Base-by-base conservation (phyloP, 306 rosid genomes). In the Vigna radiata region DNA sequence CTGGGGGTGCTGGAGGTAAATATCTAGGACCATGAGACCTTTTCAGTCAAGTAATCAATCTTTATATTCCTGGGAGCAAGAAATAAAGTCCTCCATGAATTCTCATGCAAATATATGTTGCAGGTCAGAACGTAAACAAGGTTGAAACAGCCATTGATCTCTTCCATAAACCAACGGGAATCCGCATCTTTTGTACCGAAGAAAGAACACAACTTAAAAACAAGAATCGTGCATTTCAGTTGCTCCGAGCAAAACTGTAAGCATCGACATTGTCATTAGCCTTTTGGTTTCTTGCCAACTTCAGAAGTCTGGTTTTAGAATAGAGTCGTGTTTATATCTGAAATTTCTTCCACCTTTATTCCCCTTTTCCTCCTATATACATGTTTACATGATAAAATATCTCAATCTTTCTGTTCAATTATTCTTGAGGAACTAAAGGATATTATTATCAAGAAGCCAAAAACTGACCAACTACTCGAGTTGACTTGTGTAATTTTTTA, bases 1-100 rank as follows among this genome's bases (percentile, higher is more conserved):
- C 99, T 39, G 97, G 99, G 75, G 99, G 99, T 68, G 99, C 99
- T 59, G 99, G 99, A 89, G 99, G 99, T 95, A 95, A 79, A 43
- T 25, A 73, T 72, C 66, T 78, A 69, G 70, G 70, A 56, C 46
- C 53, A 43, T 13, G 18, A 29, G 19, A 73, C 56, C 71, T 8
- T 62, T 60, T 68, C 67, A 70, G 27, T 77, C 66, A 43, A 68
- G 58, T 68, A 74, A 70, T 74, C 39, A 64, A 55, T 78, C 46
- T 49, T 59, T 69, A 18, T 41, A 39, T 68, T 82, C 50, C 33
- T 16, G 5, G 56, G 73, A 60, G 17, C 76, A 10, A 12, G 72
- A 77, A 53, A 49, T 58, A 79, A 59, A n/a, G 46, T 68, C 61
- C 77, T 53, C 73, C 74, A 18, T 36, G 72, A 76, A 41, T 66